Percentiles rank a stretch among this genome's conserved stretches.
Conservation (phyloP, 1,284 basidiomycete genomes). For the Cryptococcus floricola region DNA sequence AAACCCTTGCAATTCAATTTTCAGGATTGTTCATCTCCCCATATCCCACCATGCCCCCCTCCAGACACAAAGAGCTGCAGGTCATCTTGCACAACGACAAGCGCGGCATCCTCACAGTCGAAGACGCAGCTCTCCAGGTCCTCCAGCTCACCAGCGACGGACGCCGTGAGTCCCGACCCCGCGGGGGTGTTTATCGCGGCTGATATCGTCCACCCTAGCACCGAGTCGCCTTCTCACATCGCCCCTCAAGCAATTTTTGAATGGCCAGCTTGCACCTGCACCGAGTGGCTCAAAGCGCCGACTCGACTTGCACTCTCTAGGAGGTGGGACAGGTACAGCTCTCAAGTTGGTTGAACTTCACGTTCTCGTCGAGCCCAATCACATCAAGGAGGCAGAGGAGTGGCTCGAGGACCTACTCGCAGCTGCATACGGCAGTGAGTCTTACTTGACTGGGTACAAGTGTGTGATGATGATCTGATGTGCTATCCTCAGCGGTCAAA, state of each 20-base stretch:
- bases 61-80: slow-evolving; percentile 15
- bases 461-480: background rate
- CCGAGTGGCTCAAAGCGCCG: slow-evolving; percentile 15
- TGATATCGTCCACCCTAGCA: slow-evolving; percentile 17
- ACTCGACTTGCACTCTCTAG: slow-evolving; percentile 35
- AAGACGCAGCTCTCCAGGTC: slow-evolving; percentile 39
- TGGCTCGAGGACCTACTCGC: slow-evolving; percentile 61
- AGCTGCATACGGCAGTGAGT: slow-evolving; percentile 61
- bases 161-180: slow-evolving; percentile 29
- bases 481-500: slow-evolving; percentile 52
- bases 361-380: slow-evolving; percentile 38
- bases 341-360: slow-evolving; percentile 40
- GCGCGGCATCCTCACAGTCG: slow-evolving; percentile 39
- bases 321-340: slow-evolving; percentile 14
- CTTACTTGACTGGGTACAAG: background rate
- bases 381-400: slow-evolving; percentile 48
- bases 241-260: slow-evolving; percentile 32
- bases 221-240: slow-evolving; percentile 39
- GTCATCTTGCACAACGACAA: slow-evolving; percentile 43
- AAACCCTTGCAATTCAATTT: too few relatives aligned
- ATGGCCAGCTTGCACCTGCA: slow-evolving; percentile 19
- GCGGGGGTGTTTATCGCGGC: background rate
- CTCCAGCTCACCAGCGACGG: slow-evolving; percentile 45
- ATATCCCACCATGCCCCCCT: too few relatives aligned
- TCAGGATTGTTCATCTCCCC: too few relatives aligned